These are phyloP conservation scores for Clarireedia homoeocarpa DNA, from an alignment of 2,329 filamentous ascomycete genomes.

Conservation along the genomic window DNA sequence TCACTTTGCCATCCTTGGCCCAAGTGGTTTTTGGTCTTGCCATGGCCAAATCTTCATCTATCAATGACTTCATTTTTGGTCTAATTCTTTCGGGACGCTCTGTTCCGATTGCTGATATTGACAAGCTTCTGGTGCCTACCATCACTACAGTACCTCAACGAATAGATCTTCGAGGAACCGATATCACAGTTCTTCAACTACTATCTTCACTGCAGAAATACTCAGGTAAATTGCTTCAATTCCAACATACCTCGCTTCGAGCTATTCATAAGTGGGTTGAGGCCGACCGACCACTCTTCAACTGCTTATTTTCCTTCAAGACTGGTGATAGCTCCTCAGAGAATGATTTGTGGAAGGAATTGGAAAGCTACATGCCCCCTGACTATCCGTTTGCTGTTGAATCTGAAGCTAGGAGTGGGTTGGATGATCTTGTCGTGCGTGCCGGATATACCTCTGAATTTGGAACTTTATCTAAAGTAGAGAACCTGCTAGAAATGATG, in stretches of 20 bases:
- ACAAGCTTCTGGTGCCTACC: slow-evolving; percentile 35
- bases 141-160: slow-evolving; percentile 36
- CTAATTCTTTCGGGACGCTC: slow-evolving; percentile 36
- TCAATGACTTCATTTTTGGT: slow-evolving; percentile 35
- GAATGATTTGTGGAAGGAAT: background rate
- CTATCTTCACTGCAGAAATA: background rate
- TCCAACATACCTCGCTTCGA: background rate
- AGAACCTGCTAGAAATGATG: background rate
- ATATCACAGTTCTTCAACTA: background rate
- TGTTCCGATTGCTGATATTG: slow-evolving; percentile 31
- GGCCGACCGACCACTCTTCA: background rate
- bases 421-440: background rate
- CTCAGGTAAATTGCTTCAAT: background rate
- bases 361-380: background rate
- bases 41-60: slow-evolving; percentile 31
- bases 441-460: background rate
- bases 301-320: slow-evolving; percentile 1
- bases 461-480: background rate
- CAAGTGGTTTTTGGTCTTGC: slow-evolving; percentile 34
- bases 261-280: slow-evolving; percentile 1
- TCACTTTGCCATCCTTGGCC: slow-evolving; percentile 18
- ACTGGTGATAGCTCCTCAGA: background rate
- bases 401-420: background rate
- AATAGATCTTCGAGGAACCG: slow-evolving; percentile 16
- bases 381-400: slow-evolving; percentile 3